Base-by-base conservation (phyloP, 306 rosid species). In the Vigna trinervia region DNA sequence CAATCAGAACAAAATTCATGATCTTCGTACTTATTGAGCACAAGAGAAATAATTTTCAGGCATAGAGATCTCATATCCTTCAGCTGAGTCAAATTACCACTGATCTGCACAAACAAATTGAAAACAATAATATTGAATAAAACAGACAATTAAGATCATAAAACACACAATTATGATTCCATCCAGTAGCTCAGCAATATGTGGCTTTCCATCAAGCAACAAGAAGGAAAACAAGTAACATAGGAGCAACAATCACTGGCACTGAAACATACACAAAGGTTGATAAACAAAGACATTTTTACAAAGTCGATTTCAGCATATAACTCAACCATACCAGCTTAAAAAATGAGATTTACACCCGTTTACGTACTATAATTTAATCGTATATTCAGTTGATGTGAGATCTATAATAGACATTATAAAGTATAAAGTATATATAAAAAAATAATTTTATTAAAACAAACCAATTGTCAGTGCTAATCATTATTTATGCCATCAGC, bases 11-110 rank as follows among this genome's bases (percentile, higher is more conserved):
- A 87, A 81, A 92, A 92, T 48, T 85, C 90, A 47, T 86, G 86
- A 86, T 87, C 93, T 79, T 92, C 93, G 52, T 88, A 88, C 74
- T 95, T 95, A 65, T 84, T 79, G 22, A 95, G 93, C 64, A 86
- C 91, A 54, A 47, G 64, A 43, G 93, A 89, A 69, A 92, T 68
- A 73, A 90, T 87, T 86, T 79, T 92, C 85, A 95, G 82, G 84
- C 97, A 92, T 34, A 92, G 79, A 76, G 97, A 95, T 90, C 97
- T 92, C 86, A 89, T 80, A 65, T 92, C 98, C 89, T 88, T 95
- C 75, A 88, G 84, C 85, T 95, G 97, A 87, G 89, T 88, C 78
- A 71, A 54, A 57, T 64, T 63, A 39, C 85, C 63, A 69, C 78
- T 62, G 30, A 83, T 84, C 97, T 95, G 90, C 87, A 83, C 19